Evolutionary conservation across 495 filamentous ascomycete genomes (phyloP), one percentile per base, ranked within the genome.

Genomic region (Corynascus novoguineensis): DNA sequence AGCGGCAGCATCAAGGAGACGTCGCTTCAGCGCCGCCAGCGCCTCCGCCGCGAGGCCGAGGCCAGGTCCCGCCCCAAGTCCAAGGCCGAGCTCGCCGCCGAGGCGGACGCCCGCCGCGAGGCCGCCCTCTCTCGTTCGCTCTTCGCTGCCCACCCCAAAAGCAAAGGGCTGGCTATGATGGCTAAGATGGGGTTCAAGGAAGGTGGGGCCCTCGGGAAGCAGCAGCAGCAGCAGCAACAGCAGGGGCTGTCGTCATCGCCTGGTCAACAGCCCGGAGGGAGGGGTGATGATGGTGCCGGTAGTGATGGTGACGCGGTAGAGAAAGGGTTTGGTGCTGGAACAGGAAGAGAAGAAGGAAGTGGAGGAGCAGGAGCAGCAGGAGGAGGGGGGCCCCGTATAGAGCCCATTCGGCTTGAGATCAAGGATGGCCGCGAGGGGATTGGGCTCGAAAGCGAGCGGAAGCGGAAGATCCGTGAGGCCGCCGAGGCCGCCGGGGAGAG

Each of bases 161-260:
- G 80, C 71, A 98, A 97, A 69, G 93, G 93, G 3, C 83, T 91
- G 53, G 78, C 88, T 55, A 96, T 98, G 90, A 93, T 98, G 92
- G 84, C 88, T n/a, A 90, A 86, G 70, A 86, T 98, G 75, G 93
- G 93, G 7, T 98, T 92, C 72, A 86, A 87, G 14, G 82, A 87
- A 12, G 82, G 83, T 49, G 78, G 81, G 0, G 77, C 96, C 4
- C 90, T 93, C 1, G 86, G 85, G 61, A 58, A 34, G 51, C 10
- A 44, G 19, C 38, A 15, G 19, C 17, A 9, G 11, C 22, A 21
- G 3, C 28, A 1, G 9, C 11, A n/a, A n/a, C n/a, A 4, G 10
- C n/a, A 17, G 37, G 37, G 15, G 37, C n/a, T n/a, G n/a, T n/a
- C n/a, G n/a, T n/a, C n/a, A n/a, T n/a, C n/a, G n/a, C n/a, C n/a